phyloP scores from a whole-genome alignment of 148 eudicot species.

The Cornus kousa region DNA sequence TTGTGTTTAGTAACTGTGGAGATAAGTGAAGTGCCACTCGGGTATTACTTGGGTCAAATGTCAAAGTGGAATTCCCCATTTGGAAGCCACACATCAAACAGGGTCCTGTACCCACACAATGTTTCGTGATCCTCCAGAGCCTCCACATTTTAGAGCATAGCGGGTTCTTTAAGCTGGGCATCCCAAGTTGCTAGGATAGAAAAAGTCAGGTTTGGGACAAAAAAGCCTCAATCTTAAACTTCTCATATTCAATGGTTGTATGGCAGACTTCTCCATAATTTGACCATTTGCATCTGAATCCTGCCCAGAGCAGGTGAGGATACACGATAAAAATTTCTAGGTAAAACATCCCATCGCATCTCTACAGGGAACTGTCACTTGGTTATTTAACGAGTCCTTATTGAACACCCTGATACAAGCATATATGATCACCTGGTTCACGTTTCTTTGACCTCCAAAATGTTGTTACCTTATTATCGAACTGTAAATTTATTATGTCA shows the following conservation, averaged over 20 bases:
- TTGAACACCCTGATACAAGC: neutral
- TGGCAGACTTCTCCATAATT: neutral
- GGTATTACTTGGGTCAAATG: too few species aligned
- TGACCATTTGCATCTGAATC: slow-evolving; percentile 4
- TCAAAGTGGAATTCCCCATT: too few species aligned
- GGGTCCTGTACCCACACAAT: neutral
- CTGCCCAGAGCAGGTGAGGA: neutral
- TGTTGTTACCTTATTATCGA: neutral
- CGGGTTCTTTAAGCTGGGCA: neutral
- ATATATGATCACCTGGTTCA: neutral
- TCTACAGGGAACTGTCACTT: neutral
- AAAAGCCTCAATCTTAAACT: slow-evolving; percentile 1
- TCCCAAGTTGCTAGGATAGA: neutral
- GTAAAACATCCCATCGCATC: too few species aligned
- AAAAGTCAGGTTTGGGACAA: neutral
- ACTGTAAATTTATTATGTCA: neutral
- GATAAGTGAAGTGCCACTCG: neutral
- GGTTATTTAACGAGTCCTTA: neutral
- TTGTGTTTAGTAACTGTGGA: neutral
- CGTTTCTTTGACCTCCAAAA: neutral
- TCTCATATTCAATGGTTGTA: neutral
- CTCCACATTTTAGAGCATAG: neutral
- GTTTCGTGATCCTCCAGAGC: neutral
- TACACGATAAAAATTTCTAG: neutral
- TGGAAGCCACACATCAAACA: too few species aligned